A percentile compares a stretch with the other conserved stretches of the same genome.
phyloP scores from a whole-genome alignment of 73 alveolate species.

The Uronychia setigera region DNA sequence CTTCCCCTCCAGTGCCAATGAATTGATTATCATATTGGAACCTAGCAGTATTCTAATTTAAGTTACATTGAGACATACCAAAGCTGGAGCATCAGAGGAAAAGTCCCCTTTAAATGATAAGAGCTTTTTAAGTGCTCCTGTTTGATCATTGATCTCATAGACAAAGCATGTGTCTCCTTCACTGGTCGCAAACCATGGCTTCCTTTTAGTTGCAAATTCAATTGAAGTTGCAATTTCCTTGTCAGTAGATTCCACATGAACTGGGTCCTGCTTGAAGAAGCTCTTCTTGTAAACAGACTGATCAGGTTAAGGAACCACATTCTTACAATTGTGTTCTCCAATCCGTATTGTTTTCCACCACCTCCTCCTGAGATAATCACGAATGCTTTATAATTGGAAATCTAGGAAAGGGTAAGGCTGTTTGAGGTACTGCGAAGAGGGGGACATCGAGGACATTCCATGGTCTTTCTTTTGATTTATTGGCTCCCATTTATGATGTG shows the following conservation, averaged over 20 bases:
- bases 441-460: constrained; percentile 4
- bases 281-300: background rate
- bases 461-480: background rate
- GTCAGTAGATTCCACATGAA: background rate
- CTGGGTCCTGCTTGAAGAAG: background rate
- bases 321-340: background rate
- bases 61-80: background rate
- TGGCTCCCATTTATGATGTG: background rate
- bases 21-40: constrained; percentile 14
- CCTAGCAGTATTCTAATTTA: background rate
- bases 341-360: constrained; percentile 20
- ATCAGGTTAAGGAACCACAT: background rate
- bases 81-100: background rate
- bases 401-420: background rate
- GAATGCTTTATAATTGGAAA: background rate
- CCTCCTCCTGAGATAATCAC: constrained; percentile 19
- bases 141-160: background rate
- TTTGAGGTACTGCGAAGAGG: background rate
- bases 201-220: background rate
- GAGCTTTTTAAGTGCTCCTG: constrained; percentile 10
- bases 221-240: background rate
- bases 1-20: constrained; percentile 34
- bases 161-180: background rate
- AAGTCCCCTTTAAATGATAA: constrained; percentile 7
- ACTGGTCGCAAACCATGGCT: constrained; percentile 17